A percentile compares a stretch with the other conserved stretches of the same genome.
These are phyloP conservation scores for Coleophoma eucalyptorum DNA, from an alignment of 2,329 filamentous ascomycete genomes.

Conservation along the genomic window DNA sequence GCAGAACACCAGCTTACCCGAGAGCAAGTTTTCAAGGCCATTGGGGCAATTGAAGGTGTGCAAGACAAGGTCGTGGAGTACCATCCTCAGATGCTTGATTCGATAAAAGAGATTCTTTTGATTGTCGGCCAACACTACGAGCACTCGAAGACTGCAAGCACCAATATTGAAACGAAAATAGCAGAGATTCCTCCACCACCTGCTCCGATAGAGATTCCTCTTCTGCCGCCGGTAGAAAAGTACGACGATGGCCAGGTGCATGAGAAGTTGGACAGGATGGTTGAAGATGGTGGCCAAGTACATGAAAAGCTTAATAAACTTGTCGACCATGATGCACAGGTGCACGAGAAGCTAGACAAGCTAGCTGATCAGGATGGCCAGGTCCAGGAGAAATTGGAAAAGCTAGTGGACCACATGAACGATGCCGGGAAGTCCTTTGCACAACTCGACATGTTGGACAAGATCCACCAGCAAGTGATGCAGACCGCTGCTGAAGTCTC, in stretches of 20 bases:
- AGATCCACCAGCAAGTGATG: constrained; percentile 85
- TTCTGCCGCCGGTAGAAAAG: constrained; percentile 47
- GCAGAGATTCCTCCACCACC: constrained; percentile 46
- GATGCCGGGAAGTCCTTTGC: constrained; percentile 65
- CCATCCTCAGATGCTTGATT: constrained; percentile 83
- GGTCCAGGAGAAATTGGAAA: constrained; percentile 54
- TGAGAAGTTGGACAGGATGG: constrained; percentile 48
- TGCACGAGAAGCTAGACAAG: constrained; percentile 55
- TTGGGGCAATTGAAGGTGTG: constrained; percentile 69
- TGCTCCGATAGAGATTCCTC: constrained; percentile 44
- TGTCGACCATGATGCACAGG: constrained; percentile 46
- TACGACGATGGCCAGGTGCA: constrained; percentile 62
- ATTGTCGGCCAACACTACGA: constrained; percentile 86
- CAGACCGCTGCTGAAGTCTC: constrained; percentile 80
- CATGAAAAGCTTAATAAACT: constrained; percentile 56
- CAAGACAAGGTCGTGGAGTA: constrained; percentile 78
- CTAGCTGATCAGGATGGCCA: constrained; percentile 57
- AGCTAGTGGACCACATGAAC: constrained; percentile 59
- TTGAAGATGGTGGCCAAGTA: constrained; percentile 46
- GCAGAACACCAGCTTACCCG: constrained; percentile 79
- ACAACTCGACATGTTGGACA: constrained; percentile 78
- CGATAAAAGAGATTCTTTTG: constrained; percentile 79
- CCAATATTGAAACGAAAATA: constrained; percentile 53
- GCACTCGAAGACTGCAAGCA: constrained; percentile 68
- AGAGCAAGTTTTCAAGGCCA: constrained; percentile 72